Base-by-base conservation (phyloP, 495 filamentous ascomycete species). In the Hyaloscypha variabilis region DNA sequence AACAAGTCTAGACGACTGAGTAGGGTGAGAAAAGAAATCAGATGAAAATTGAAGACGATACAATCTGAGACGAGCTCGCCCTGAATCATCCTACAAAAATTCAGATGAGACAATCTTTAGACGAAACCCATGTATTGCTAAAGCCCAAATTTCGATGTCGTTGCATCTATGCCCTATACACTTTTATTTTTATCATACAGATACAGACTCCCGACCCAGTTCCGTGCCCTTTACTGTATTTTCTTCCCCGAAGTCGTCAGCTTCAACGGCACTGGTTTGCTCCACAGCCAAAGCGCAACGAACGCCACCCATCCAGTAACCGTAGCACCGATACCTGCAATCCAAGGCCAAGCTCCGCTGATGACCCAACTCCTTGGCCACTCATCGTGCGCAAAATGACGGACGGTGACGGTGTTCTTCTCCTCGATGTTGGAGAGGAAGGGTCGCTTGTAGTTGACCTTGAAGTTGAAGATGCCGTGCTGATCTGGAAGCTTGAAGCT, bases 391-490 rank as follows among this genome's bases (percentile, higher is more conserved):
- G 95, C 95, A 76, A 95, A 95, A 79, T 99, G 95, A 25, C 95
- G 83, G 24, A 98, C 91, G 0, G 94, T 95, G 26, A 98, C 93
- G 31, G 92, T 93, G 69, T 89, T 86, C 86, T 97, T 99, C 83
- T 97, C 92, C 72, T 97, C 95, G 58, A 99, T 75, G 74, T 87
- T 89, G 73, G 87, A 94, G 68, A 95, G 74, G 82, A 97, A 96
- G 2, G 96, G 93, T 3, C 95, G 89, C 81, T 94, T 94, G 83
- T 97, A 97, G 83, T 97, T 94, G 72, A 97, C 84, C 74, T 86
- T 86, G 87, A 98, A 97, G 73, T 94, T 93, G 83, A 97, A 98
- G 75, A 98, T 97, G 71, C 94, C 94, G 82, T 98, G 94, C 77
- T 97, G 94, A 73, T 98, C 96, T 8, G 95, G 95, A 13, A 92